These are phyloP conservation scores for Metarhizium humberi DNA, from an alignment of 2,329 filamentous ascomycete species.

Conservation along the genomic window DNA sequence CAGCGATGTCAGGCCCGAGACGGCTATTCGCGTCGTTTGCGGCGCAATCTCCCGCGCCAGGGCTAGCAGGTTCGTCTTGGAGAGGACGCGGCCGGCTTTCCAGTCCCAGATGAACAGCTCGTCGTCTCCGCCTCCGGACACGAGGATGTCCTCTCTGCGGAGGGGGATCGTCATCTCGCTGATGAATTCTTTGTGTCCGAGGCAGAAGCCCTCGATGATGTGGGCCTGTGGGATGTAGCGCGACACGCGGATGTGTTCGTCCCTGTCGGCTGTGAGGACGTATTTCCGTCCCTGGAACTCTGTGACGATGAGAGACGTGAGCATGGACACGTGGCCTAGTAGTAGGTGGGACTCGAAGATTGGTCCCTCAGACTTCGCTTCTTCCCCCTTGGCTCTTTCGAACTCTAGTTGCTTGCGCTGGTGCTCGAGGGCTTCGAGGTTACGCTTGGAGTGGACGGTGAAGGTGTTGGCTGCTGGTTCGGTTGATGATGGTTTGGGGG, in stretches of 20 bases:
- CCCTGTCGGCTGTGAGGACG: conserved; percentile 47
- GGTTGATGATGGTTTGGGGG: conserved; percentile 17
- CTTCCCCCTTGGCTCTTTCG: conserved; percentile 15
- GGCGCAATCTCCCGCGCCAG: conserved; percentile 28
- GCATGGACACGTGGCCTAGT: conserved; percentile 90
- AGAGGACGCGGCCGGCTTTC: conserved; percentile 44
- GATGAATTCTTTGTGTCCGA: conserved; percentile 82
- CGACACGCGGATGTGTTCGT: conserved; percentile 78
- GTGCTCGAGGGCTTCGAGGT: conserved; percentile 49
- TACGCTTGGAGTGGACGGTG: conserved; percentile 57
- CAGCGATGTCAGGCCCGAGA: conserved; percentile 33
- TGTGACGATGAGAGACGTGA: conserved; percentile 62
- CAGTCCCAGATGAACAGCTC: conserved; percentile 78
- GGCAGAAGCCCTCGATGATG: conserved; percentile 80
- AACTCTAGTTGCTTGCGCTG: conserved; percentile 40
- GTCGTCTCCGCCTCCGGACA: conserved; percentile 83
- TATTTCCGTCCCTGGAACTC: conserved; percentile 33
- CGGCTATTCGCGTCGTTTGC: conserved; percentile 33
- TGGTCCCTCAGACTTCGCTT: conserved; percentile 23
- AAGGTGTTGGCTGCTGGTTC: conserved; percentile 46
- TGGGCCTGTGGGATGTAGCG: conserved; percentile 74
- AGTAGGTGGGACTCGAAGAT: conserved; percentile 68
- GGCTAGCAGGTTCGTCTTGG: conserved; percentile 42
- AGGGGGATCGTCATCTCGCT: conserved; percentile 61
- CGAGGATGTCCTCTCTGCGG: conserved; percentile 48